phyloP scores from a whole-genome alignment of 2,329 filamentous ascomycete genomes.

The Polytolypa hystricis region DNA sequence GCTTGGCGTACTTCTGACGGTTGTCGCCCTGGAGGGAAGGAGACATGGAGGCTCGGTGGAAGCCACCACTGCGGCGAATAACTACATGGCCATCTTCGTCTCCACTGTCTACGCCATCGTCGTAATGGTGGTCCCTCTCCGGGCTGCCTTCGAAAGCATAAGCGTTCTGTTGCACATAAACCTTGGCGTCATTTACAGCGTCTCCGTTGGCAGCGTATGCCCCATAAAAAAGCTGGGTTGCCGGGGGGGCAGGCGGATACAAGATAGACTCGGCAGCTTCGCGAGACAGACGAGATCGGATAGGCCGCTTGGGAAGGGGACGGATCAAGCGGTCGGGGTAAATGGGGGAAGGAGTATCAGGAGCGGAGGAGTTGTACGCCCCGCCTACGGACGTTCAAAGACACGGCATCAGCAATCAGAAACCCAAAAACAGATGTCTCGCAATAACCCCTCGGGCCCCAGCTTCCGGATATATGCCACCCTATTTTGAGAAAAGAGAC shows the following conservation, averaged over 20 bases:
- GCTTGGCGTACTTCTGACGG: slow-evolving; percentile 18
- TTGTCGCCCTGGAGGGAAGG: slow-evolving; percentile 20
- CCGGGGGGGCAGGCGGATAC: slow-evolving; percentile 64
- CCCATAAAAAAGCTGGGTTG: slow-evolving; percentile 66
- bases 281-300: slow-evolving; percentile 77
- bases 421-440: too few species aligned
- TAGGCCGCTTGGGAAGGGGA: slow-evolving; percentile 76
- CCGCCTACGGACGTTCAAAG: slow-evolving; percentile 29
- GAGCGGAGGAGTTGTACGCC: slow-evolving; percentile 40
- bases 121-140: slow-evolving; percentile 33
- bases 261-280: slow-evolving; percentile 73
- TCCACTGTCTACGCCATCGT: slow-evolving; percentile 49
- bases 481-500: too few species aligned
- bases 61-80: slow-evolving; percentile 31
- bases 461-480: too few species aligned
- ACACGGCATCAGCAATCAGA: slow-evolving; percentile 26
- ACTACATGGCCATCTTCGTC: slow-evolving; percentile 45
- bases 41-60: slow-evolving; percentile 28
- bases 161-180: slow-evolving; percentile 35
- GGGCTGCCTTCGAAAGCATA: slow-evolving; percentile 28
- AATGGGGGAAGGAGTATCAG: slow-evolving; percentile 65
- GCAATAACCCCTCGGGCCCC: too few species aligned
- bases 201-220: slow-evolving; percentile 49
- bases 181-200: slow-evolving; percentile 37
- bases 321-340: slow-evolving; percentile 88